Evolutionary conservation across 2,329 filamentous ascomycete species (phyloP), one percentile per base, ranked within the genome.

Genomic region (Apiospora aurea): DNA sequence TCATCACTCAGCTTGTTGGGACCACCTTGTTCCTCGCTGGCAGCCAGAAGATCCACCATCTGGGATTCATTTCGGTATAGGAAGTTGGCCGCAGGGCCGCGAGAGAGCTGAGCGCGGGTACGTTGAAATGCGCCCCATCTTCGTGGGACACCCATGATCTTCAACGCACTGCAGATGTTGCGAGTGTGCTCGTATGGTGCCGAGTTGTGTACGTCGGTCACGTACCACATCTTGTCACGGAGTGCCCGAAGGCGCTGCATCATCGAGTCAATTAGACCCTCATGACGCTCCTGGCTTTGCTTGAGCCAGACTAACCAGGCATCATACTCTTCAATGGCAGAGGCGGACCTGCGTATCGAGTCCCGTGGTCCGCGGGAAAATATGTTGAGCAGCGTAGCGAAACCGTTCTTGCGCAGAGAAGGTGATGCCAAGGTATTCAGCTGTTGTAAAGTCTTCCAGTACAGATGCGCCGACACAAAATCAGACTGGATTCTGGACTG

Each of bases 181-280:
- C 92, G 92, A 51, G 94, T 94, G 76, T 97, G 93, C 73, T 96
- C 94, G 78, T 98, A 98, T 13, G 91, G 90, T 68, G 91, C 93
- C 4, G 96, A 98, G 77, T 96, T 95, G 74, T 94, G 92, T 41
- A 98, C 95, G 80, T 98, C 95, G 1, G 94, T 96, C 73, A 96
- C 93, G 80, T 97, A 99, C 96, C 96, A 99, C 94, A 98, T 97
- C 86, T 98, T 98, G 80, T 97, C 94, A 57, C 96, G 90, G 51
- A 98, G 87, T 29, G 92, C 91, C 72, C 91, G 90, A 49, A 96
- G 87, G 6, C 90, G 90, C 72, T 87, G 87, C 87, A 94, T 93
- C 89, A 94, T 93, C 6, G 90, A 87, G 53, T 94, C 92, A 47
- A 95, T 91, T 16, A 90, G 88, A 2, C 87, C 88, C 77, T 96